Conservation (phyloP, 345 rosid genomes). For the Linum usitatissimum region DNA sequence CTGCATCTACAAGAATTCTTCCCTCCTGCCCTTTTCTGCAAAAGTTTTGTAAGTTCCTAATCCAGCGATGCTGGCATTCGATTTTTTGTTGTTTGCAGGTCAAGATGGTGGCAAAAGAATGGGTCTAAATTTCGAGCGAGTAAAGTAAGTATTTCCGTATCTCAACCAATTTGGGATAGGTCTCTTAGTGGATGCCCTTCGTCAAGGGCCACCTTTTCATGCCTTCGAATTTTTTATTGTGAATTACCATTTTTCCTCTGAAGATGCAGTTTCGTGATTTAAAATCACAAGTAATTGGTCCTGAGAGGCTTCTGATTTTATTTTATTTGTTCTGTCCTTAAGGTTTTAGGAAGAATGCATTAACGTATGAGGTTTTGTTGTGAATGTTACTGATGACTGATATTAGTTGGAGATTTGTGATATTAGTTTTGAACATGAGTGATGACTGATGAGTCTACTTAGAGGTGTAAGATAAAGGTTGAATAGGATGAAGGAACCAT, state of each 20-base stretch:
- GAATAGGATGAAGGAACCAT: no score
- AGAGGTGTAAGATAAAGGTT: no score
- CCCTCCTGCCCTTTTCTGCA: no score
- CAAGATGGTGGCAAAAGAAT: constrained; percentile 90
- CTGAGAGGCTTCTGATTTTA: no score
- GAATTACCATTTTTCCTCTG: background rate
- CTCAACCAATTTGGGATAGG: no score
- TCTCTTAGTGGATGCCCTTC: no score
- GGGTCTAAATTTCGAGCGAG: constrained; percentile 85
- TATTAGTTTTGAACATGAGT: no score
- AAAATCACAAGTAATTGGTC: background rate
- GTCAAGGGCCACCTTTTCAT: no score
- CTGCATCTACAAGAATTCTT: background rate
- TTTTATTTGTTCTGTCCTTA: background rate
- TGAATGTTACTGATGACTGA: background rate
- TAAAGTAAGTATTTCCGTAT: constrained; percentile 45
- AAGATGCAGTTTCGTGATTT: background rate
- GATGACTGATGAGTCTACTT: no score
- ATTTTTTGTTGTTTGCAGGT: constrained; percentile 30
- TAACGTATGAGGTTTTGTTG: background rate
- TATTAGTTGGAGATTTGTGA: no score
- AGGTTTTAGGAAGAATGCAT: background rate
- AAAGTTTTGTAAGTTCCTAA: no score
- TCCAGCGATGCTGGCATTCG: background rate
- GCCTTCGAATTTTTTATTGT: no score